Percentiles rank a stretch among this genome's conserved stretches.
Conservation (phyloP, 805 yeast species). For the Starmerella apis region DNA sequence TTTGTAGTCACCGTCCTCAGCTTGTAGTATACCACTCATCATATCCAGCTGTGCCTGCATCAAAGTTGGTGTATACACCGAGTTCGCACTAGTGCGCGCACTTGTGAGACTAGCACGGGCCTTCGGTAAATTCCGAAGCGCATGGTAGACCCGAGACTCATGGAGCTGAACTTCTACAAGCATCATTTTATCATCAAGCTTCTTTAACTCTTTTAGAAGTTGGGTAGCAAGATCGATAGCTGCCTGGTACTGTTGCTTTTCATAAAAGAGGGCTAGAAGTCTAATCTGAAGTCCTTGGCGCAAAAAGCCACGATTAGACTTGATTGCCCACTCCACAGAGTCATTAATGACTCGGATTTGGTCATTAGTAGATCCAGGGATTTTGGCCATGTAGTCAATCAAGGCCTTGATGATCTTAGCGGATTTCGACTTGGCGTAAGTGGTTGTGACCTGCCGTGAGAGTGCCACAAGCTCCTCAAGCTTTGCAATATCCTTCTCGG, state of each 20-base stretch:
- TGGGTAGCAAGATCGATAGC: conserved; percentile 62
- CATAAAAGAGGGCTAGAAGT: conserved; percentile 63
- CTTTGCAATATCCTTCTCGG: conserved; percentile 38
- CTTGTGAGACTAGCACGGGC: conserved; percentile 85
- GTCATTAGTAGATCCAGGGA: conserved; percentile 50
- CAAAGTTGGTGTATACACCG: conserved; percentile 89
- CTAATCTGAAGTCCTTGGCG: conserved; percentile 82
- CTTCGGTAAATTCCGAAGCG: conserved; percentile 81
- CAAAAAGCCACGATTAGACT: conserved; percentile 73
- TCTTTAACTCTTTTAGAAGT: conserved; percentile 75
- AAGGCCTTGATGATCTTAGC: conserved; percentile 78
- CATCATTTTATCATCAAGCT: conserved; percentile 89
- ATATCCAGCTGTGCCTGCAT: conserved; percentile 89
- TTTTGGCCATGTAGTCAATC: conserved; percentile 60
- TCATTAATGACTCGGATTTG: conserved; percentile 68
- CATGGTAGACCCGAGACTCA: conserved; percentile 83
- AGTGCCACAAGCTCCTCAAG: conserved; percentile 53
- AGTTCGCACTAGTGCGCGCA: conserved; percentile 94
- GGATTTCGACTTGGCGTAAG: conserved; percentile 85
- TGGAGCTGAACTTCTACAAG: conserved; percentile 90
- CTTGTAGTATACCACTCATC: conserved; percentile 90
- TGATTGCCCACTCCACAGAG: conserved; percentile 76
- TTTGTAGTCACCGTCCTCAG: conserved; percentile 92
- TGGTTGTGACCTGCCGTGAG: conserved; percentile 60
- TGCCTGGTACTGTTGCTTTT: conserved; percentile 52